Conservation (phyloP, 495 filamentous ascomycete species). For the Chaetomium fimeti region DNA sequence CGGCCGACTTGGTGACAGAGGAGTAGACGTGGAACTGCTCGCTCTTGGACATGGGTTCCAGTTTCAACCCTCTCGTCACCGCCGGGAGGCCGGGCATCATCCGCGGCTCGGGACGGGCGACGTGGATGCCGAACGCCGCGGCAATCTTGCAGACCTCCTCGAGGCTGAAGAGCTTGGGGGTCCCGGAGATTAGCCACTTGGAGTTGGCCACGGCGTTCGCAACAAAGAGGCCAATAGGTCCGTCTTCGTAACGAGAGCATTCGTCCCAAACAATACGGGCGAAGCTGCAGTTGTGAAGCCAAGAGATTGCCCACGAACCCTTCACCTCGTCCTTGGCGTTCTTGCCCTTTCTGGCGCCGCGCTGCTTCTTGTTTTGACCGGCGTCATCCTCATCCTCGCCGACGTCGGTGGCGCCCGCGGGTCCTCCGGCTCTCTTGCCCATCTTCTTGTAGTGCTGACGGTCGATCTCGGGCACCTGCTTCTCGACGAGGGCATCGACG, state of each 20-base stretch:
- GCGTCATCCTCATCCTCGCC: not conserved
- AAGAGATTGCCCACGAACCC: conserved; percentile 1
- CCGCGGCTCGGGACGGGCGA: conserved; percentile 39
- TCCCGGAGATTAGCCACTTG: conserved; percentile 69
- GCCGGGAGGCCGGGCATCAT: conserved; percentile 37
- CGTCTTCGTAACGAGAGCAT: conserved; percentile 55
- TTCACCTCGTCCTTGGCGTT: not conserved
- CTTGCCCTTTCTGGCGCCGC: not conserved
- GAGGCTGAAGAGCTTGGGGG: conserved; percentile 58
- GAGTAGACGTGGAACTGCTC: conserved; percentile 33
- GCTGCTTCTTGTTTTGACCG: not conserved
- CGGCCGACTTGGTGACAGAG: conserved; percentile 30
- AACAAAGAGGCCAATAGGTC: conserved; percentile 35
- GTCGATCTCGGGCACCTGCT: conserved; percentile 18
- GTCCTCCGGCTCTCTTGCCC: not conserved
- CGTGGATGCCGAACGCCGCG: conserved; percentile 52
- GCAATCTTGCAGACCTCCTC: conserved; percentile 60
- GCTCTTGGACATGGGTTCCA: conserved; percentile 33
- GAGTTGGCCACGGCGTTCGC: conserved; percentile 47
- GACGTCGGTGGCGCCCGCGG: not conserved
- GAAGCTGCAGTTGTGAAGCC: conserved; percentile 60
- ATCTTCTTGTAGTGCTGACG: conserved; percentile 7
- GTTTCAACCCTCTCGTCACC: conserved; percentile 33
- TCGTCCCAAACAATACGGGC: conserved; percentile 68
- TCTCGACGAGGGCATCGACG: conserved; percentile 2